A percentile compares a stretch with the other conserved stretches of the same genome.
Conservation (phyloP, 139 green algal species). For the Coelastrella sp. region DNA sequence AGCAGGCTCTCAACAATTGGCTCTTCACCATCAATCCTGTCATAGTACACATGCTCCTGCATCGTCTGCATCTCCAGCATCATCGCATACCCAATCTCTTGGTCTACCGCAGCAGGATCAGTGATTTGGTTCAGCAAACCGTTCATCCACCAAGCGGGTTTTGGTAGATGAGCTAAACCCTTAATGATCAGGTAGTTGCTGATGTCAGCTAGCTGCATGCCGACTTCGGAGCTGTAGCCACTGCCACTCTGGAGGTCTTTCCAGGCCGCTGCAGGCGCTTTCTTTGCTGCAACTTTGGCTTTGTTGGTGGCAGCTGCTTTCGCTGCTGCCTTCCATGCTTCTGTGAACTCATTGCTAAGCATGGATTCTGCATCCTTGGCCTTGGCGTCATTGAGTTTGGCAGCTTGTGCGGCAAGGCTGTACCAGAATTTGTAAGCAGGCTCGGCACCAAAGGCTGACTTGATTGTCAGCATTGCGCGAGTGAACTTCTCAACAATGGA, state of each 20-base stretch:
- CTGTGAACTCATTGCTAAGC: slow-evolving; percentile 45
- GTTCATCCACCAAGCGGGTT: slow-evolving; percentile 59
- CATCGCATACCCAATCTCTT: slow-evolving; percentile 25
- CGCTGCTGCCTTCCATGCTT: slow-evolving; percentile 20
- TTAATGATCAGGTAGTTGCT: slow-evolving; percentile 51
- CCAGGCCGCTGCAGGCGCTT: slow-evolving; percentile 10
- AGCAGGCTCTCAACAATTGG: slow-evolving; percentile 71
- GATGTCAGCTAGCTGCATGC: slow-evolving; percentile 58
- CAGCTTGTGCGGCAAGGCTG: neutral
- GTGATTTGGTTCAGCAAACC: slow-evolving; percentile 39
- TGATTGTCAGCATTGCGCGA: slow-evolving; percentile 54
- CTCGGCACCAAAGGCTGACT: slow-evolving; percentile 45
- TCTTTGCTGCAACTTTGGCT: slow-evolving; percentile 37
- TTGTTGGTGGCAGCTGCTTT: neutral
- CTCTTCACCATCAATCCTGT: slow-evolving; percentile 40
- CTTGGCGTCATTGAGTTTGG: neutral
- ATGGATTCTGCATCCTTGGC: neutral
- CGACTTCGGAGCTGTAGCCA: slow-evolving; percentile 44
- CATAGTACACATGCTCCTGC: slow-evolving; percentile 60
- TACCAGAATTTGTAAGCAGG: slow-evolving; percentile 57
- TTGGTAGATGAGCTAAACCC: slow-evolving; percentile 53
- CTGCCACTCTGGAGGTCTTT: slow-evolving; percentile 22
- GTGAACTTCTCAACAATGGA: slow-evolving; percentile 54
- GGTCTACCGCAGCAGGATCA: slow-evolving; percentile 5
- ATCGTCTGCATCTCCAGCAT: slow-evolving; percentile 38